phyloP scores from a whole-genome alignment of 2,329 filamentous ascomycete genomes.

The Cercospora nicotianae region DNA sequence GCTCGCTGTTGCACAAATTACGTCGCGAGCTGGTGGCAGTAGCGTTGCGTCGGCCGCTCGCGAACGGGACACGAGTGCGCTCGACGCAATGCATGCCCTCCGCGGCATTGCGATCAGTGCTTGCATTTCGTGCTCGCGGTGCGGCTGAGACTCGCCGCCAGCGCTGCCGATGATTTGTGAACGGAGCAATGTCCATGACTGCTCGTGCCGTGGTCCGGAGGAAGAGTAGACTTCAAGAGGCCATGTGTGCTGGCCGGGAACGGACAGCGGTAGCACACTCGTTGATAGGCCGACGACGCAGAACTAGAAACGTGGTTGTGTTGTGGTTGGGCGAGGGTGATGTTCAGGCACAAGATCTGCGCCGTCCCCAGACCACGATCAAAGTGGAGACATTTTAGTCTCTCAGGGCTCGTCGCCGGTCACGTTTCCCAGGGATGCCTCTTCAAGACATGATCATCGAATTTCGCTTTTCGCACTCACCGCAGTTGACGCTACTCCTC shows the following conservation, averaged over 20 bases:
- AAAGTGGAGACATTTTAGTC: not conserved
- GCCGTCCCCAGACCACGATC: not conserved
- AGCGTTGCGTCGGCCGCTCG: not conserved
- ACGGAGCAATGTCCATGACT: not conserved
- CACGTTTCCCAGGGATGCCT: not conserved
- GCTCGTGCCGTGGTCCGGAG: not conserved
- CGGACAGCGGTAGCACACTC: not conserved
- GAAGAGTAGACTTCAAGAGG: not conserved
- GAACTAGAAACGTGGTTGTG: not conserved
- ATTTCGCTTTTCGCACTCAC: not conserved
- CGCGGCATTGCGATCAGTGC: not conserved
- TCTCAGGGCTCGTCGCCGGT: not conserved
- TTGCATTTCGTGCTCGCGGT: not conserved
- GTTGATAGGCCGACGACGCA: not conserved
- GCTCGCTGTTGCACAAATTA: constrained; percentile 10
- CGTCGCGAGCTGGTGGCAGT: not conserved
- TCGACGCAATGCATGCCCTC: constrained; percentile 3
- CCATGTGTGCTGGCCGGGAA: not conserved
- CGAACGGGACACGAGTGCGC: not conserved
- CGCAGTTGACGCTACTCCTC: not conserved
- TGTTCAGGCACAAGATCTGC: constrained; percentile 2
- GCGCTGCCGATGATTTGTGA: not conserved
- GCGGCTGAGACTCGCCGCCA: not conserved
- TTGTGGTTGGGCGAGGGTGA: not conserved
- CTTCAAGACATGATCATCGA: constrained; percentile 1